Evolutionary conservation across 331 rosid species (phyloP).

Genomic region (Spiraea crenata): DNA sequence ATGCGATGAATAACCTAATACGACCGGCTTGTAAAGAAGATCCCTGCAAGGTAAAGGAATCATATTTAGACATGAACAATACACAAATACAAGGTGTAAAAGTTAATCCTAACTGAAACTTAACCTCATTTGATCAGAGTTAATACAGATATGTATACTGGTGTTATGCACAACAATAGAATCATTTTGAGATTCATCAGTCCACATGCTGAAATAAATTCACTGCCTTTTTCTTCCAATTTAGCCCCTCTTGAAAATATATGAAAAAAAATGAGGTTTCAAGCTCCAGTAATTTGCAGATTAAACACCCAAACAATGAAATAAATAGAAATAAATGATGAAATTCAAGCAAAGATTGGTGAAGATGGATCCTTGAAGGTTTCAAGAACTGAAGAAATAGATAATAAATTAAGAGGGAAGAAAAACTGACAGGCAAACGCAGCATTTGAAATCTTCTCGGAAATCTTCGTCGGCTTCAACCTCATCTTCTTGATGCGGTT

Average conservation of each 20-base stretch:
- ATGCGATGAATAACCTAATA: neutral
- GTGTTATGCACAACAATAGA: neutral
- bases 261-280: neutral
- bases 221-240: neutral
- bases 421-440: constrained; percentile 11
- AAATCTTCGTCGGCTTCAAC: neutral
- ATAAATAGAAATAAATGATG: neutral
- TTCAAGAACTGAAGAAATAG: neutral
- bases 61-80: neutral
- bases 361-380: neutral
- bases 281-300: neutral
- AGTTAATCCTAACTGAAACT: neutral
- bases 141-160: neutral
- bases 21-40: constrained; percentile 25
- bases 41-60: constrained; percentile 13
- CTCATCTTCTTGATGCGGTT: neutral
- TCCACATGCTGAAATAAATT: neutral
- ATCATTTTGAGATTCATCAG: neutral
- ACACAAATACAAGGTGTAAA: neutral
- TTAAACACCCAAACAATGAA: neutral
- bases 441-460: constrained; percentile 16
- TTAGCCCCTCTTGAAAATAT: neutral
- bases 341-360: neutral
- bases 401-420: neutral
- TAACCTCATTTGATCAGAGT: neutral